Percentiles rank a stretch among this genome's conserved stretches.
Conservation (phyloP, 2,329 filamentous ascomycete species). For the Neodidymelliopsis sp. region DNA sequence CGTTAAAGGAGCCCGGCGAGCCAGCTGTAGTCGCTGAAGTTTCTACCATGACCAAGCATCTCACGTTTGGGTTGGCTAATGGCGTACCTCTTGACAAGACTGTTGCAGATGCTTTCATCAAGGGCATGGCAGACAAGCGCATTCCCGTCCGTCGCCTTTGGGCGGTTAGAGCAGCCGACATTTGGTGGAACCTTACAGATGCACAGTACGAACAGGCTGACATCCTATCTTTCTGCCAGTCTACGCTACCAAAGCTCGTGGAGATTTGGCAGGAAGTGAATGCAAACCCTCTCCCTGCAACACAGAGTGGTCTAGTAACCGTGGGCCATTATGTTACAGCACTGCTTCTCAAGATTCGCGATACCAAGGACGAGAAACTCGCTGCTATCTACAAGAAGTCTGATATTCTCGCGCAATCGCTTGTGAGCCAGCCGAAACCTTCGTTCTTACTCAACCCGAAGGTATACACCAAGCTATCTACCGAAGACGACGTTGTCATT, state of each 20-base stretch:
- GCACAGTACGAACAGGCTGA: slow-evolving; percentile 58
- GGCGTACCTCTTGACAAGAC: slow-evolving; percentile 69
- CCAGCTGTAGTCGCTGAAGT: slow-evolving; percentile 79
- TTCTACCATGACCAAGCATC: slow-evolving; percentile 71
- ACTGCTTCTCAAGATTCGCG: slow-evolving; percentile 63
- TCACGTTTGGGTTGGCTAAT: slow-evolving; percentile 68
- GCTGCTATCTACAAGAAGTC: slow-evolving; percentile 67
- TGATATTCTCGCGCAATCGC: slow-evolving; percentile 68
- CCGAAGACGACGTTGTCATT: slow-evolving; percentile 81
- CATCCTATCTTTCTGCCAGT: slow-evolving; percentile 56
- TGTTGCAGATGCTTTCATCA: slow-evolving; percentile 74
- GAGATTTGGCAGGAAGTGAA: slow-evolving; percentile 80
- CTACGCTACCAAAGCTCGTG: slow-evolving; percentile 63
- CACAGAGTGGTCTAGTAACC: slow-evolving; percentile 82
- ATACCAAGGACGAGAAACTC: slow-evolving; percentile 64
- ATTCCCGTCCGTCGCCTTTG: slow-evolving; percentile 78
- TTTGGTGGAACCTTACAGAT: slow-evolving; percentile 67
- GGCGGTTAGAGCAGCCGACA: slow-evolving; percentile 76
- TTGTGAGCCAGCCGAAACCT: slow-evolving; percentile 78
- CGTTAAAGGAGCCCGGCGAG: slow-evolving; percentile 89
- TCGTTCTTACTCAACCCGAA: slow-evolving; percentile 87
- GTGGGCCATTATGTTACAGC: slow-evolving; percentile 78
- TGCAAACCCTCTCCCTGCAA: slow-evolving; percentile 78
- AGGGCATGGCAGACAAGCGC: slow-evolving; percentile 88
- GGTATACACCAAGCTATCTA: slow-evolving; percentile 80